Evolutionary conservation across 2,329 filamentous ascomycete species (phyloP).

Genomic region (Cercospora canescens): DNA sequence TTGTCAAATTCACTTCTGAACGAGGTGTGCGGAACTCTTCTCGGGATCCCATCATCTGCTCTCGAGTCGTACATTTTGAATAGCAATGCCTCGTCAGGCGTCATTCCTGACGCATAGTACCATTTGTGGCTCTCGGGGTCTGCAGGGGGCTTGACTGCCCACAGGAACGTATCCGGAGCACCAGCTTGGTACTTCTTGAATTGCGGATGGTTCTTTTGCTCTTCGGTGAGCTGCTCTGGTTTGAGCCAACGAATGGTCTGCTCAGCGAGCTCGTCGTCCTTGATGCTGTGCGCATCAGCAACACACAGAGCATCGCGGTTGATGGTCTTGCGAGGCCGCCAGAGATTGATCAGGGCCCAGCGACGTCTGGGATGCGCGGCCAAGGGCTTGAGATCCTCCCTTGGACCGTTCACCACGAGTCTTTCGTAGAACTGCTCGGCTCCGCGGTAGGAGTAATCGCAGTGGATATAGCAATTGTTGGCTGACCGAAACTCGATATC

Average conservation of each 20-base stretch:
- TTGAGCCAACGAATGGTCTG: slow-evolving; percentile 8
- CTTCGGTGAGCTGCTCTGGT: slow-evolving; percentile 10
- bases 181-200: slow-evolving; percentile 11
- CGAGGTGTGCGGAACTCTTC: slow-evolving; percentile 57
- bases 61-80: slow-evolving; percentile 65
- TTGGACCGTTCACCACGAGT: slow-evolving; percentile 6
- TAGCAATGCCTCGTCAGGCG: slow-evolving; percentile 52
- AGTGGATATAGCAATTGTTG: slow-evolving; percentile 14
- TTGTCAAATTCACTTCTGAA: slow-evolving; percentile 54
- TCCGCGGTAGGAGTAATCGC: slow-evolving; percentile 11
- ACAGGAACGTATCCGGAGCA: slow-evolving; percentile 10
- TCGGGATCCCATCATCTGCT: slow-evolving; percentile 51
- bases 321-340: slow-evolving; percentile 13
- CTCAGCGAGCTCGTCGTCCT: slow-evolving; percentile 13
- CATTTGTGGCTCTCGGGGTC: slow-evolving; percentile 12
- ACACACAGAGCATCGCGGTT: slow-evolving; percentile 15
- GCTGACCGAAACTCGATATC: slow-evolving; percentile 7
- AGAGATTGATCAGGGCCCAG: slow-evolving; percentile 20
- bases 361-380: slow-evolving; percentile 6
- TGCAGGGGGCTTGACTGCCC: slow-evolving; percentile 2
- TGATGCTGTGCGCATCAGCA: slow-evolving; percentile 11
- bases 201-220: background rate
- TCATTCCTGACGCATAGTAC: slow-evolving; percentile 16
- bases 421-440: slow-evolving; percentile 11
- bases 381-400: slow-evolving; percentile 11